Evolutionary conservation across 192 early-diverging fungal genomes (phyloP), one percentile per base, ranked within the genome.

Genomic region (Chytriomyces sp.): DNA sequence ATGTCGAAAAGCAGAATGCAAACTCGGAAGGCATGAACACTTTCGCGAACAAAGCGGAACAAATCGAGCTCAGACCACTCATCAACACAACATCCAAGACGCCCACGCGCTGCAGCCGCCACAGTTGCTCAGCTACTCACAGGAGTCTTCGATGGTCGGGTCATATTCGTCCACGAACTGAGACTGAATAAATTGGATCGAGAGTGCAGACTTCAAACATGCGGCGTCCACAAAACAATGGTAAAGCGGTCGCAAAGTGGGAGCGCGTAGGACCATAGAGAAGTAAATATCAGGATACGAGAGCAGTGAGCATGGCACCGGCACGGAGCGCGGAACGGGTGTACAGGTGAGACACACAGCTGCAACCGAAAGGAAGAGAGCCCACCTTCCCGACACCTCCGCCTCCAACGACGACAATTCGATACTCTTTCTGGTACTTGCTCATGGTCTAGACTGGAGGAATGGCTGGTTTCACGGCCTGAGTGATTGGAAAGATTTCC

Each of bases 161-260:
- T 86, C 84, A 65, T 85, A 85, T 72, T 86, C 78, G 74, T 88
- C 86, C 17, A 81, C 84, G 59, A 84, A 96, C 30, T 91, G 89
- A 0, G 91, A 93, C 77, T 94, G 94, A 36, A 95, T 93, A 77
- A 94, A 95, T 70, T 92, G 91, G 41, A 95, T 95, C 0, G 93
- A 95, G 62, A 96, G 78, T 56, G 94, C 93, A 26, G 92, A 93
- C 78, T 94, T 28, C 14, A 22, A 49, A 22, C 1, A 44, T 14
- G 44, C 44, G 3, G 17, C 17, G 17, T n/a, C 14, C 44, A 49
- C 44, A 49, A 22, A 49, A 14, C 14, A 49, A 49, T 49, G 14
- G 44, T n/a, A 3, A 3, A 3, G 14, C 22, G 1, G 44, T 14
- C 44, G 22, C 2, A 49, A 22, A 49, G 22, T 49, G 22, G 44